Evolutionary conservation across 805 yeast genomes (phyloP).

Genomic region (Candida stauntonica): DNA sequence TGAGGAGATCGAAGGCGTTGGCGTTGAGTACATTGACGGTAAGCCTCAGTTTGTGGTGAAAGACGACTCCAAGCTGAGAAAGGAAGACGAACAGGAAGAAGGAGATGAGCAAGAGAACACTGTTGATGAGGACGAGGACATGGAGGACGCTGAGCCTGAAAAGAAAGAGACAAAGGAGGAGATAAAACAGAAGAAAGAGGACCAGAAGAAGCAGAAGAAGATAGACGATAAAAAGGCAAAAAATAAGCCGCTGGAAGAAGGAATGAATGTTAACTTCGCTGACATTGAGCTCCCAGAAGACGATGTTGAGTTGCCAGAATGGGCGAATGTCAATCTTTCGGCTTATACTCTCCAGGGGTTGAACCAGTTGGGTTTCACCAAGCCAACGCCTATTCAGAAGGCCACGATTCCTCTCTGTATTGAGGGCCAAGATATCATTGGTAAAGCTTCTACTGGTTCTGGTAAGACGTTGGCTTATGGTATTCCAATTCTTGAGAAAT

Average conservation of each 20-base stretch:
- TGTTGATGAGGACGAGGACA: constrained; percentile 19
- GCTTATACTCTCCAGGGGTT: constrained; percentile 60
- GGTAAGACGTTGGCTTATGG: constrained; percentile 98
- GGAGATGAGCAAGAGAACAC: constrained; percentile 12
- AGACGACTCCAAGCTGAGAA: constrained; percentile 27
- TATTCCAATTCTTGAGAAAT: constrained; percentile 78
- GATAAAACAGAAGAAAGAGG: constrained; percentile 20
- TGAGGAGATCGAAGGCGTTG: constrained; percentile 93
- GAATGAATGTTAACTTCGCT: constrained; percentile 28
- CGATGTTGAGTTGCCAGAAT: constrained; percentile 51
- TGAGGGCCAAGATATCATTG: constrained; percentile 76
- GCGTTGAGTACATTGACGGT: constrained; percentile 70
- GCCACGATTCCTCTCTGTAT: constrained; percentile 70
- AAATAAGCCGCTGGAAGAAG: too few species aligned
- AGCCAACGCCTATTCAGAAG: constrained; percentile 84
- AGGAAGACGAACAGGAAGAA: constrained; percentile 12
- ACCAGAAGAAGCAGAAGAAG: constrained; percentile 14
- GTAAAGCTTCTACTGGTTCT: constrained; percentile 96
- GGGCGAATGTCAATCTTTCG: constrained; percentile 50
- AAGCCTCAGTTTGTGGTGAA: constrained; percentile 51
- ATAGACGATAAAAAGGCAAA: constrained; percentile 19
- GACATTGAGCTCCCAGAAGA: constrained; percentile 31
- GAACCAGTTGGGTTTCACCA: constrained; percentile 47
- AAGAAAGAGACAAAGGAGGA: constrained; percentile 23
- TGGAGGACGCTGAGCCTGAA: constrained; percentile 13